Conservation (phyloP, 345 rosid genomes). For the Euphorbia lathyris region DNA sequence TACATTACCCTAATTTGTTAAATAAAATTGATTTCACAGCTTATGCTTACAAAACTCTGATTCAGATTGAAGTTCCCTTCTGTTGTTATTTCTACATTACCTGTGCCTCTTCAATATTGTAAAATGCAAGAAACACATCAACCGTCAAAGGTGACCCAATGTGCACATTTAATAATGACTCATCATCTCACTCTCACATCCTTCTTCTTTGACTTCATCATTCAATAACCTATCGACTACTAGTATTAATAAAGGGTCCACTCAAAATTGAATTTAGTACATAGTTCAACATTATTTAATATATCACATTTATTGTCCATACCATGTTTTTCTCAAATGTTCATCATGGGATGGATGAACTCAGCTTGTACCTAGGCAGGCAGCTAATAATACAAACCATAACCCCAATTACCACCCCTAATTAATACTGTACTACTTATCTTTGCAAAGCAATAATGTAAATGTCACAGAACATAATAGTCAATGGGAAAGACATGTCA, state of each 20-base stretch:
- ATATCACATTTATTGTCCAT: no score
- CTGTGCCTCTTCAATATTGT: neutral
- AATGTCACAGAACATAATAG: neutral
- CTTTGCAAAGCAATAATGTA: neutral
- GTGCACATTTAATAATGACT: neutral
- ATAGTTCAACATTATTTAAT: neutral
- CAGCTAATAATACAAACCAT: no score
- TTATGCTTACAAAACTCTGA: neutral
- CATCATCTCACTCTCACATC: neutral
- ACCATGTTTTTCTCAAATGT: no score
- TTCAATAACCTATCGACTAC: neutral
- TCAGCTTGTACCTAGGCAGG: no score
- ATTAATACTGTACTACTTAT: neutral
- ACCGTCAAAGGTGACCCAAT: neutral
- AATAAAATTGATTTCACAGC: slow-evolving; percentile 11
- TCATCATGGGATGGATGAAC: no score
- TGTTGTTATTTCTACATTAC: neutral
- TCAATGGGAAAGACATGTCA: neutral
- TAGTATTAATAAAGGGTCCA: neutral
- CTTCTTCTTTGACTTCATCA: neutral
- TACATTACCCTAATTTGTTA: neutral
- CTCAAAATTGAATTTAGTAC: neutral
- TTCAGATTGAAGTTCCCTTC: neutral
- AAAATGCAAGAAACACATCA: slow-evolving; percentile 1
- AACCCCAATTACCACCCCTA: no score